Conservation (phyloP, 75 land plant genomes). For the Picea sitchensis region DNA sequence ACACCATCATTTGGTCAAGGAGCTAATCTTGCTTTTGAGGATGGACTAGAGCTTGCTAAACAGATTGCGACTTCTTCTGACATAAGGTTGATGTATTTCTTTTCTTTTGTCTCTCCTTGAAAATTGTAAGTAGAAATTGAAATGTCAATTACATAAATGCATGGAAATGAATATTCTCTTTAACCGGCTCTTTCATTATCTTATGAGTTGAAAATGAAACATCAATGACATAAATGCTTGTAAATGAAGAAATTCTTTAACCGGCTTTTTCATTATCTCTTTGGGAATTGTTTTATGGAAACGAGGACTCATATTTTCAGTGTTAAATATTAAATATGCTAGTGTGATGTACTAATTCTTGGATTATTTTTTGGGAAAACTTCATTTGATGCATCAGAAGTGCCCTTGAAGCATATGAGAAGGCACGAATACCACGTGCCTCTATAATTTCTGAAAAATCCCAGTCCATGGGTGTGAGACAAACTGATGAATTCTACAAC, state of each 20-base stretch:
- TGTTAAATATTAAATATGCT: neutral
- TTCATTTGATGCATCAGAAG: conserved; percentile 17
- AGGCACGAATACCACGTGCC: conserved; percentile 37
- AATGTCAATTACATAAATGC: neutral
- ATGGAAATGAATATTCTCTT: neutral
- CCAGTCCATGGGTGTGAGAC: conserved; percentile 14
- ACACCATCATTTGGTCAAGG: conserved; percentile 54
- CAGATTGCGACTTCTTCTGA: conserved; percentile 25
- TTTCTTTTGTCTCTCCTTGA: neutral
- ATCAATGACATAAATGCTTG: too few species aligned
- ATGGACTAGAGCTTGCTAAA: conserved; percentile 46
- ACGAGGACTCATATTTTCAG: neutral
- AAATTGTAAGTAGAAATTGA: neutral
- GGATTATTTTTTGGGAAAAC: neutral
- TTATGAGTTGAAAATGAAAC: too few species aligned
- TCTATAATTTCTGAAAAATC: conserved; percentile 32
- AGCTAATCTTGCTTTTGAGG: conserved; percentile 54
- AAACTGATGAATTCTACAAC: conserved; percentile 36
- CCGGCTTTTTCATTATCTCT: neutral
- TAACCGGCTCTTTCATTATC: neutral
- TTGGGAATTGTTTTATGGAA: neutral
- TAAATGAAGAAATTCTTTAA: neutral
- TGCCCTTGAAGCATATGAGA: conserved; percentile 36
- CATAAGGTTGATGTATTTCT: conserved; percentile 15
- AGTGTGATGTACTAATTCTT: neutral